Base-by-base conservation (phyloP, 208 protist genomes). In the Crithidia fasciculata region DNA sequence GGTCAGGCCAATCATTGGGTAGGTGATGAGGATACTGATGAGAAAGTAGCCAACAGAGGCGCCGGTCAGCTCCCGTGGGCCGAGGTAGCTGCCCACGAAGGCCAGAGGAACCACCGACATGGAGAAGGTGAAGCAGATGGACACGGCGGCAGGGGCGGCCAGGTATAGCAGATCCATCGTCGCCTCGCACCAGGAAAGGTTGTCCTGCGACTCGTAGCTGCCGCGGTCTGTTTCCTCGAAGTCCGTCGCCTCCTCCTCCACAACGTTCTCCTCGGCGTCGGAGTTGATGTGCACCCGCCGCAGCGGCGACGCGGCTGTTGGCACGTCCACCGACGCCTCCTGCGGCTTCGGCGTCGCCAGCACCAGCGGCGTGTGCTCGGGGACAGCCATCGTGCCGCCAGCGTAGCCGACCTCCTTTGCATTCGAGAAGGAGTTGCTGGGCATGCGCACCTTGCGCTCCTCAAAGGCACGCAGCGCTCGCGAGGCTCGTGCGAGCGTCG, bases 21-120 rank as follows among this genome's bases (percentile, higher is more conserved):
- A 95, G 5, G 89, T 73, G 8, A 87, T 78, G 28, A 92, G 67
- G 13, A 90, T 92, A 62, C 78, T 89, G 7, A 84, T 85, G 59
- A 92, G 80, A 64, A 95, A 95, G 83, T 86, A 95, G 28, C 91
- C 91, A n/a, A 95, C 83, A 10, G 86, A 92, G 16, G 88, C 88
- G 15, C 91, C 91, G 45, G 83, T 85, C 44, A 95, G 85, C 52
- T 88, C 66, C 10, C 64, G 50, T 57, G 82, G 82, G 58, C 91
- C 91, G n/a, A 91, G 79, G 69, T 86, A 84, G 66, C 80, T 92
- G 62, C 91, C 91, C 5, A 95, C 79, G 63, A 95, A 95, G 4
- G 86, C 84, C 16, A 95, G 76, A 18, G 91, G 91, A 44, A 95
- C 74, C 41, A 86, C 79, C 16, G 86, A 90, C 80, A 92, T 87